Base-by-base conservation (phyloP, 257 asterid species). In the Leonotis leonurus region DNA sequence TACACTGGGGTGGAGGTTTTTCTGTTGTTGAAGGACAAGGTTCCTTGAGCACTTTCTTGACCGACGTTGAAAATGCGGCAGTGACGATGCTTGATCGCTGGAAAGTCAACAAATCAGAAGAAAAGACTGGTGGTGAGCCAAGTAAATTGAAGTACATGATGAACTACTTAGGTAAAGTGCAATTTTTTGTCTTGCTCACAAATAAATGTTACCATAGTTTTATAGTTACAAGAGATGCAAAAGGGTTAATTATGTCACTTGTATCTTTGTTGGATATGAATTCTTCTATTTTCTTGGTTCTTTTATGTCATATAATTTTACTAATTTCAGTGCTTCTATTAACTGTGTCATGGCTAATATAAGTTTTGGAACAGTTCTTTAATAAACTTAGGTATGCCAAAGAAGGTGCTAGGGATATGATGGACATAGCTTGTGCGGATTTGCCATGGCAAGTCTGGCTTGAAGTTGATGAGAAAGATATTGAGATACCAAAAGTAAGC, bases 391-490 rank as follows among this genome's bases (percentile, higher is more conserved):
- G 96, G 73, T 88, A 85, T 75, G 95, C 94, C 46, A 83, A 71
- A 80, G 96, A 85, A 85, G 96, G 96, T 65, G 96, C 95, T 26
- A 76, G 84, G 73, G 96, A 88, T 72, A 85, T 88, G 77, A 77
- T 88, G 87, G 96, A 76, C 82, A 74, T 95, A 74, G 85, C 96
- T 55, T 88, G 96, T 62, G 95, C 96, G 16, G 96, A 88, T 73
- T 80, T 88, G 73, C 95, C 96, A 29, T 88, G 96, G 96, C 92
- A 85, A 78, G 83, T 85, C 64, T 83, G 95, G 95, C 95, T 88
- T 72, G 96, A 88, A 82, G 92, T 88, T 20, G 96, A 88, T 48
- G 92, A 75, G 59, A 76, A 81, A 73, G 83, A 83, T 62, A 77
- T 88, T 17, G 80, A 77, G 74, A 83, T 88, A 59, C 95, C 96